Evolutionary conservation across 2,329 filamentous ascomycete species (phyloP).

Genomic region (Pyrenophora tritici-repentis): DNA sequence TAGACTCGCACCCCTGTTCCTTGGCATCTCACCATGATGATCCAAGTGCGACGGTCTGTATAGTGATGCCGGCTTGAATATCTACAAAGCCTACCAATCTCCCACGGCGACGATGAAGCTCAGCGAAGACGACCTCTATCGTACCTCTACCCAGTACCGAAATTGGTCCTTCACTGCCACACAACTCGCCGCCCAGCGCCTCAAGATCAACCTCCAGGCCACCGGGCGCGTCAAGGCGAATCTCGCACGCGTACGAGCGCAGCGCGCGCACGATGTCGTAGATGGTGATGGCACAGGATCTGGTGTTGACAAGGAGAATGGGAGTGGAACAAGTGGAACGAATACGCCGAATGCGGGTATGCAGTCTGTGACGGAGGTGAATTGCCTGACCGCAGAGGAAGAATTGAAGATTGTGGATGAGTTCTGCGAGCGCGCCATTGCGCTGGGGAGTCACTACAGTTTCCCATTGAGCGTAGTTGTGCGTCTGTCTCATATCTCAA

Average conservation of each 20-base stretch:
- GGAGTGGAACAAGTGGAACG: conserved; percentile 30
- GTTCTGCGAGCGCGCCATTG: conserved; percentile 68
- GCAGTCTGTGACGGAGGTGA: conserved; percentile 57
- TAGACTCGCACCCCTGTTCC: not conserved
- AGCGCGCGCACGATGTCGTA: conserved; percentile 43
- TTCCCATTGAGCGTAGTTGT: conserved; percentile 66
- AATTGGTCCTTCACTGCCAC: conserved; percentile 88
- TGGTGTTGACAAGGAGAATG: conserved; percentile 45
- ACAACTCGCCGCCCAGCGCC: conserved; percentile 72
- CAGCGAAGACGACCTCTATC: conserved; percentile 90
- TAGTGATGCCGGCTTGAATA: not conserved
- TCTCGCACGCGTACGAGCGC: conserved; percentile 55
- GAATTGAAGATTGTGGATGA: conserved; percentile 81
- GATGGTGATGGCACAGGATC: conserved; percentile 24
- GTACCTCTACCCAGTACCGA: conserved; percentile 85
- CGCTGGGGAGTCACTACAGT: conserved; percentile 63
- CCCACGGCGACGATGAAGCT: conserved; percentile 50
- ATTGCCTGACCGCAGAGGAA: conserved; percentile 81
- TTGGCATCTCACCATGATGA: too few relatives aligned
- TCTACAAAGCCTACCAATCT: not conserved
- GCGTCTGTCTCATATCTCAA: conserved; percentile 11
- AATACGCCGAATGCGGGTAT: conserved; percentile 32
- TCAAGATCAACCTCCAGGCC: conserved; percentile 79
- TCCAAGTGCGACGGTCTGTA: not conserved
- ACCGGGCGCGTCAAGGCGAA: conserved; percentile 67